Base-by-base conservation (phyloP, 805 yeast species). In the Candida adriatica region DNA sequence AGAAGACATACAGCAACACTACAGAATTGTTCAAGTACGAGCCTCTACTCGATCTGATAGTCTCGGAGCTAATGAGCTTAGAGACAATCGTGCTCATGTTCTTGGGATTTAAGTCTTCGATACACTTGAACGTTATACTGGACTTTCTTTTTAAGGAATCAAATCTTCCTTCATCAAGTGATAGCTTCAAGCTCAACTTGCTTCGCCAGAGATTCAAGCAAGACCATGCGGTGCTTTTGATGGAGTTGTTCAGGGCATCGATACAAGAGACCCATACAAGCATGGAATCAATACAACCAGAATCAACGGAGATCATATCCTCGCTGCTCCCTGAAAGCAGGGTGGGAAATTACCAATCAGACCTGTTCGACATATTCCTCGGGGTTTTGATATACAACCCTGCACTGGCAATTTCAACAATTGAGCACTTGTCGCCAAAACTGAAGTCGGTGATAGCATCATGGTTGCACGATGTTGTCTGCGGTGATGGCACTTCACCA, bases 21-120 rank as follows among this genome's bases (percentile, higher is more conserved):
- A 62, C 61, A 26, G 62, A 58, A 34, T 55, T 59, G 3, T 39
- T 53, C 16, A 56, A 62, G 32, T 40, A 57, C 27, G 63, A 55
- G 24, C 50, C 68, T 9, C 40, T 66, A 6, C 34, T 58, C n/a
- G 59, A 53, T 18, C 36, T 69, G 26, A 43, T 68, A 1, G 35
- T 59, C 9, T 56, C 62, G 31, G 64, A 59, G 13, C 51, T 68
- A 24, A 39, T 64, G 3, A 41, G 49, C 3, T 28, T 70, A 4
- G 48, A 56, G 11, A 40, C 55, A 2, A 42, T 66, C 2, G 49
- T 61, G 6, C 61, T 58, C 11, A 42, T 64, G 5, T 49, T 56
- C 26, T 27, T 51, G 30, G 30, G 42, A 8, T 48, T 49, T 27
- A 38, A 43, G 18, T 34, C 51, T 6, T 18, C 42, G 31, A 34